Conservation (phyloP, 345 rosid genomes). For the Eucalyptus albens region DNA sequence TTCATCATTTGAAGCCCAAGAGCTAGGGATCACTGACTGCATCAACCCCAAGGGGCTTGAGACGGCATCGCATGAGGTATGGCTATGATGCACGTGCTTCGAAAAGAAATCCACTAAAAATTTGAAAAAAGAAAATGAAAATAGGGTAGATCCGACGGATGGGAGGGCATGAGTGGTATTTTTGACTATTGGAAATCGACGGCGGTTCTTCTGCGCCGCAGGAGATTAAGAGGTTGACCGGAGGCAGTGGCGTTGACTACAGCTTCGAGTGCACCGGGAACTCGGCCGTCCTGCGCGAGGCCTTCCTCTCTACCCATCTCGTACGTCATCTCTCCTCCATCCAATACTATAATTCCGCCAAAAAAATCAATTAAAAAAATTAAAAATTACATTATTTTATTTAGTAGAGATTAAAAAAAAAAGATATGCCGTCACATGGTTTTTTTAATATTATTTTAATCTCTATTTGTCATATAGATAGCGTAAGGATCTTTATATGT, state of each 20-base stretch:
- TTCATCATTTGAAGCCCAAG: background rate
- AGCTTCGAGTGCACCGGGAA: conserved; percentile 56
- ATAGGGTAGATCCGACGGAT: background rate
- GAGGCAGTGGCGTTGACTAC: conserved; percentile 61
- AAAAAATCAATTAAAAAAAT: no score
- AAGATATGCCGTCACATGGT: fast-evolving
- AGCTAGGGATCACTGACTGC: conserved; percentile 19
- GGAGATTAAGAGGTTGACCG: conserved; percentile 36
- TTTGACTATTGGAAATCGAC: background rate
- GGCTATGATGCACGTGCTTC: background rate
- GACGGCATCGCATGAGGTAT: conserved; percentile 20
- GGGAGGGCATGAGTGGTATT: background rate
- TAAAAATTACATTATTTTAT: no score
- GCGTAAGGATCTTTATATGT: no score
- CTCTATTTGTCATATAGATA: background rate
- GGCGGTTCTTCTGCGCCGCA: background rate
- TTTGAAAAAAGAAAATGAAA: background rate
- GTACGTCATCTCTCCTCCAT: background rate
- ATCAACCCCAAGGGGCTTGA: conserved; percentile 12
- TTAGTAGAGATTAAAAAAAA: no score
- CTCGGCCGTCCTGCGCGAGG: conserved; percentile 43
- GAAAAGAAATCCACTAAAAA: background rate
- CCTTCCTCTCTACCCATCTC: conserved; percentile 44
- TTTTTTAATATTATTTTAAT: no score
- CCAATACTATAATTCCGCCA: background rate